Conservation (phyloP, 169 alveolate genomes). For the Condylostoma magnum region DNA sequence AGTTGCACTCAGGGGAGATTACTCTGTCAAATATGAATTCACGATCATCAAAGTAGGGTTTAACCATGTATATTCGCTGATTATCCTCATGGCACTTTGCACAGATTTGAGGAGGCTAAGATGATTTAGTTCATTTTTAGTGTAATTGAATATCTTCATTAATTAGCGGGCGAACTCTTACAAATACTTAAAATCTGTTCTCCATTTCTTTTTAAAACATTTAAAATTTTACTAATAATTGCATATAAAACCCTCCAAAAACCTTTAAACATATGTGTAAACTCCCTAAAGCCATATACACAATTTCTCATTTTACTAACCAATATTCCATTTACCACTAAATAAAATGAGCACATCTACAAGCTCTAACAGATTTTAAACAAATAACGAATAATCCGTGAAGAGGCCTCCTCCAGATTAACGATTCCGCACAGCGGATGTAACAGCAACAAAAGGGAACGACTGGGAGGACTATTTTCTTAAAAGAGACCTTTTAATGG, state of each 20-base stretch:
- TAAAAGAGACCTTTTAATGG: conserved; percentile 94
- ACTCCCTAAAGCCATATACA: too few species aligned
- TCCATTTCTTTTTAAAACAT: not conserved
- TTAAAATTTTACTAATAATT: not conserved
- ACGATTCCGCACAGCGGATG: conserved; percentile 86
- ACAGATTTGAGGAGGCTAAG: conserved; percentile 17
- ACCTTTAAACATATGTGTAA: too few species aligned
- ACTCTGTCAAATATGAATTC: conserved; percentile 26
- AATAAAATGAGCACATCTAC: too few species aligned
- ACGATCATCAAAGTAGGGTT: conserved; percentile 20
- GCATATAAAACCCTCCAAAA: too few species aligned
- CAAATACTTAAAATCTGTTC: conserved; percentile 23
- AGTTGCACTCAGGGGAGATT: conserved; percentile 5
- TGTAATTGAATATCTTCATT: conserved; percentile 14
- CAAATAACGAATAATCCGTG: too few species aligned
- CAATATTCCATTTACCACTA: too few species aligned
- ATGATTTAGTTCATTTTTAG: not conserved
- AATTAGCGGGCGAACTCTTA: conserved; percentile 22
- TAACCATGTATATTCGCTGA: not conserved
- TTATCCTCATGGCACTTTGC: conserved; percentile 14
- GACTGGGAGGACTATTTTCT: conserved; percentile 97
- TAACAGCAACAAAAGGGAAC: conserved; percentile 96
- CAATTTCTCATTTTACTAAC: too few species aligned
- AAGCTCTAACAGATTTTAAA: too few species aligned
- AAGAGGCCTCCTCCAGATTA: conserved; percentile 57